These are phyloP conservation scores for Leccinum pallidistipes DNA, from an alignment of 1,284 basidiomycete species.

Conservation along the genomic window DNA sequence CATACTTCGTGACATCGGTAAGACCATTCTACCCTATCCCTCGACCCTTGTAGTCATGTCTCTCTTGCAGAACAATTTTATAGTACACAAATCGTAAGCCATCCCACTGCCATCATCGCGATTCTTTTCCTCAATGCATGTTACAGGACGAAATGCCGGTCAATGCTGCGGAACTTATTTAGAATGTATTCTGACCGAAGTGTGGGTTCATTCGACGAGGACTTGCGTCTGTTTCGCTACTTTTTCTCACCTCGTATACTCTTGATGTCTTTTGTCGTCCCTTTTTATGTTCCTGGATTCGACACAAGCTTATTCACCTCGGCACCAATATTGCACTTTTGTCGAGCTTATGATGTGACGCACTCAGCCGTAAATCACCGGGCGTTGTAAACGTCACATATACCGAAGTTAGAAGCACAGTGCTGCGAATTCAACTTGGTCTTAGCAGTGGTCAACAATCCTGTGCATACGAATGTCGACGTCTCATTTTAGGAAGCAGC, in stretches of 20 bases:
- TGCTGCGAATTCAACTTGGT: not conserved
- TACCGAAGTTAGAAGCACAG: too few species aligned
- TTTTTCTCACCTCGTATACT: constrained; percentile 15
- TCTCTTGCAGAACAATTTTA: constrained; percentile 74
- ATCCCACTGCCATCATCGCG: constrained; percentile 12
- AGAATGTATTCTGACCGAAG: constrained; percentile 17
- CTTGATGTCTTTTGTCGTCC: constrained; percentile 26
- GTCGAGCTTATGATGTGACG: not conserved
- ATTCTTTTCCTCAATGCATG: constrained; percentile 4
- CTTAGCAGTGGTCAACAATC: not conserved
- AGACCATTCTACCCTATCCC: constrained; percentile 27
- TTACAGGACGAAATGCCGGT: constrained; percentile 91
- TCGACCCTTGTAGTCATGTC: constrained; percentile 12
- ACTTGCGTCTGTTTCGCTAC: constrained; percentile 1
- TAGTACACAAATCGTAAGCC: constrained; percentile 81
- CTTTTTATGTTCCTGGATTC: constrained; percentile 21
- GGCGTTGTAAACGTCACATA: too few species aligned
- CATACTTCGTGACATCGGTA: constrained; percentile 88
- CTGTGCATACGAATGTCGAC: not conserved
- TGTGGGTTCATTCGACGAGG: not conserved
- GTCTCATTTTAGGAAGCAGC: not conserved
- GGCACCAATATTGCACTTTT: too few species aligned
- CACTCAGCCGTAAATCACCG: too few species aligned
- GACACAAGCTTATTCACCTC: constrained; percentile 1
- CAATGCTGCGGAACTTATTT: constrained; percentile 87